Evolutionary conservation across 345 rosid species (phyloP), one percentile per base, ranked within the genome.

Genomic region (Nasturtium officinale): DNA sequence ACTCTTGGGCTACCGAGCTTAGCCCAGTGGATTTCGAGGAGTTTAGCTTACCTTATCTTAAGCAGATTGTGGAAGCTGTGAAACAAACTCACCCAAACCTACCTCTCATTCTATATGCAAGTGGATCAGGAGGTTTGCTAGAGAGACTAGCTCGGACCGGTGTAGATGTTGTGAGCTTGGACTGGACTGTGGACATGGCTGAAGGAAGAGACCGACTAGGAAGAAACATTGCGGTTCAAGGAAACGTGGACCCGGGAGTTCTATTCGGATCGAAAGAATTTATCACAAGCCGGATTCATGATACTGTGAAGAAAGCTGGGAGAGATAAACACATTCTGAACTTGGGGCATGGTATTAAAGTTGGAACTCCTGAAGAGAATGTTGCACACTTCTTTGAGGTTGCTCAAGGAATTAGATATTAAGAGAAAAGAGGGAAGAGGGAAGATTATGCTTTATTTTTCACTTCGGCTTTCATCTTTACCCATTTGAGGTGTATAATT

Each of bases 161-260:
- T 7, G 96, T 90, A 9, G 98, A 96, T 63, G 99, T 96, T 10
- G 96, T 96, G 61, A 90, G 99, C 87, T 79, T 96, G 85, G 99
- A 95, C 71, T 95, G 99, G 98, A 87, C 98, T 10, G 94, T 92
- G 26, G 97, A 96, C 83, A 92, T 96, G 97, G 97, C 97, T 51
- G 98, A 96, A 82, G 98, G 98, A 48, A 86, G 97, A 67, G 87
- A 79, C 79, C 81, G 97, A 55, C 46, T 95, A 48, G 99, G 99
- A 67, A 67, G 82, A 2, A 80, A 86, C 35, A 61, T 90, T 63
- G 98, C 97, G 0, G 97, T 95, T 66, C 99, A 95, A 74, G 99
- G 99, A 55, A 95, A 95, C 9, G 88, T 92, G 21, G 99, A 95
- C 69, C 98, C 98, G 0, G 97, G 97, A 40, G 94, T 92, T 46